A percentile compares a stretch with the other conserved stretches of the same genome.
Conservation (phyloP, 2,329 filamentous ascomycete genomes). For the Fusarium chuoi region DNA sequence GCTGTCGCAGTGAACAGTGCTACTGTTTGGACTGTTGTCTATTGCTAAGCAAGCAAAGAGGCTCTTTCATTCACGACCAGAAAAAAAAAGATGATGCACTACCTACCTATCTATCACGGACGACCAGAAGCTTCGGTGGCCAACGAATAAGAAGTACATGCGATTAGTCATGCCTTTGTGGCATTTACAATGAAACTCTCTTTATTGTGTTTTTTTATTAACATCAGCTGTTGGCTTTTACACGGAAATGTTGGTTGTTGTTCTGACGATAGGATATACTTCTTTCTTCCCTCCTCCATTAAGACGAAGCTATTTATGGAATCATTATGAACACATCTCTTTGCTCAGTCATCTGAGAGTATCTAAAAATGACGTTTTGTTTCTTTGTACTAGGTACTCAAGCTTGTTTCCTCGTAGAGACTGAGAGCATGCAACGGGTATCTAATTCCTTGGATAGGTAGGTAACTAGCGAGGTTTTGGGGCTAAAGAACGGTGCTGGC, state of each 20-base stretch:
- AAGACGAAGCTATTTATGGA: slow-evolving; percentile 10
- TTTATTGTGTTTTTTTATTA: neutral
- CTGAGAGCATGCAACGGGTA: neutral
- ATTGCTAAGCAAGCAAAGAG: slow-evolving; percentile 12
- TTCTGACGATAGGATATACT: neutral
- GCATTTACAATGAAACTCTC: neutral
- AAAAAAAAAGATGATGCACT: slow-evolving; percentile 1
- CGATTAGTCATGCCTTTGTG: slow-evolving; percentile 28
- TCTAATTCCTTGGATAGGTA: neutral
- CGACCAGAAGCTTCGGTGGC: slow-evolving; percentile 38
- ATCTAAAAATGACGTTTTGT: neutral
- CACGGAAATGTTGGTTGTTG: neutral
- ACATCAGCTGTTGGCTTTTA: neutral
- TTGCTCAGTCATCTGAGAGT: neutral
- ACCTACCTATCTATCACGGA: slow-evolving; percentile 21
- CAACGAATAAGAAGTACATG: neutral
- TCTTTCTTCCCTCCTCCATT: neutral
- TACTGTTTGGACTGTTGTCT: neutral
- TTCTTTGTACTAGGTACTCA: neutral
- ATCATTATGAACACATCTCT: neutral
- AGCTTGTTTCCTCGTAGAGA: slow-evolving; percentile 7
- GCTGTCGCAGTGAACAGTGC: neutral
- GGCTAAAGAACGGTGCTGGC: neutral
- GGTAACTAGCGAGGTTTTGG: neutral
- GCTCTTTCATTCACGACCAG: slow-evolving; percentile 13